Percentiles rank a stretch among this genome's conserved stretches.
Conservation (phyloP, 129 eudicot species). For the Gnaphalium uliginosum region DNA sequence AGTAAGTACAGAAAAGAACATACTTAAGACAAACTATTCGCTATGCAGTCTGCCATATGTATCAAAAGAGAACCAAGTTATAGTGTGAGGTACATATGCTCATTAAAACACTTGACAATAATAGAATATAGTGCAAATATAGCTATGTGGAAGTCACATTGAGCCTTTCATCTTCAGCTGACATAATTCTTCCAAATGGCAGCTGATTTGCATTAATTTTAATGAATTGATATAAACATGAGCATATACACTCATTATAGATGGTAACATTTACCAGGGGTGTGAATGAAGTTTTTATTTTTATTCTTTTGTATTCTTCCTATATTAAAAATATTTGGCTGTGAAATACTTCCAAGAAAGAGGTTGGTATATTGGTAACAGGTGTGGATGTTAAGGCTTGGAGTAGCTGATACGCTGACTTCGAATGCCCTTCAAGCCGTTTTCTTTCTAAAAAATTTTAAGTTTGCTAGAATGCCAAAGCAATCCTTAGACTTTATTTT, state of each 20-base stretch:
- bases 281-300: no score
- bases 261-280: not conserved
- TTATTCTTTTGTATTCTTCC: no score
- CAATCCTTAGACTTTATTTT: no score
- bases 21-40: not conserved
- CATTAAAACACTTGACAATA: conserved; percentile 8
- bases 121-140: not conserved
- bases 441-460: no score
- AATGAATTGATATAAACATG: not conserved
- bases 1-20: not conserved
- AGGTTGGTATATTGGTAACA: no score
- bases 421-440: no score
- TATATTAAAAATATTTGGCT: not conserved
- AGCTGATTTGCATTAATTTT: conserved; percentile 1
- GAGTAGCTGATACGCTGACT: no score
- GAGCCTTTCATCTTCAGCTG: conserved; percentile 12
- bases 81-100: not conserved
- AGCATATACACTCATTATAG: conserved; percentile 6
- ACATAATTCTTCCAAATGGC: conserved; percentile 5
- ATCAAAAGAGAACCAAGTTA: conserved; percentile 7
- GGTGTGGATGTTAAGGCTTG: no score
- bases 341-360: no score
- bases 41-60: conserved; percentile 16
- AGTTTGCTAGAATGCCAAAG: no score
- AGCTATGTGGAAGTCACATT: conserved; percentile 4